Evolutionary conservation across 1,139 yeast species (phyloP).

Genomic region (Sugiyamaella novakii): DNA sequence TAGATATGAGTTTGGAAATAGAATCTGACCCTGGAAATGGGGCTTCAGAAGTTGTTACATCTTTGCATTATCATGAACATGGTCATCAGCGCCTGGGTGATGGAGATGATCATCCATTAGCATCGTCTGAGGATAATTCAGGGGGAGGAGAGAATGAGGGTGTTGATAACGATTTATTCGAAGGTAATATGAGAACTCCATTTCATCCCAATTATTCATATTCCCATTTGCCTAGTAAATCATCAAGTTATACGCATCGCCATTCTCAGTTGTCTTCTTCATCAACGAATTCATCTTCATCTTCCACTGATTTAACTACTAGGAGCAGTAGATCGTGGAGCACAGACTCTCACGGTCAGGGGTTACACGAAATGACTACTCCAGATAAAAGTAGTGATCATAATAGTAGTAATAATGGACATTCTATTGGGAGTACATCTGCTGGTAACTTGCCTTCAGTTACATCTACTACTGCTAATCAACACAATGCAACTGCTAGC

Average conservation of each 20-base stretch:
- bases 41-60: too few relatives aligned
- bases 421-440: neutral
- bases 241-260: constrained; percentile 2
- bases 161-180: too few relatives aligned
- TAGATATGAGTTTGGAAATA: neutral
- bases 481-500: too few relatives aligned
- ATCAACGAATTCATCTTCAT: constrained; percentile 7
- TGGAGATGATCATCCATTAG: constrained; percentile 3
- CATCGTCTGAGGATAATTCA: too few relatives aligned
- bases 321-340: constrained; percentile 12
- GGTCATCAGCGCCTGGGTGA: neutral
- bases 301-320: neutral
- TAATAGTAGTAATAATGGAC: neutral
- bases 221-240: neutral
- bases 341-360: constrained; percentile 6
- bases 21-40: neutral
- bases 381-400: neutral
- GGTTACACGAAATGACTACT: neutral
- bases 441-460: too few relatives aligned
- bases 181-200: neutral
- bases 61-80: neutral
- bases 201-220: neutral
- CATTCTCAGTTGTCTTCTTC: constrained; percentile 7
- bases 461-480: neutral
- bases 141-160: neutral